Evolutionary conservation across 257 asterid genomes (phyloP), one percentile per base, ranked within the genome.

Genomic region (Euphrasia confusa): DNA sequence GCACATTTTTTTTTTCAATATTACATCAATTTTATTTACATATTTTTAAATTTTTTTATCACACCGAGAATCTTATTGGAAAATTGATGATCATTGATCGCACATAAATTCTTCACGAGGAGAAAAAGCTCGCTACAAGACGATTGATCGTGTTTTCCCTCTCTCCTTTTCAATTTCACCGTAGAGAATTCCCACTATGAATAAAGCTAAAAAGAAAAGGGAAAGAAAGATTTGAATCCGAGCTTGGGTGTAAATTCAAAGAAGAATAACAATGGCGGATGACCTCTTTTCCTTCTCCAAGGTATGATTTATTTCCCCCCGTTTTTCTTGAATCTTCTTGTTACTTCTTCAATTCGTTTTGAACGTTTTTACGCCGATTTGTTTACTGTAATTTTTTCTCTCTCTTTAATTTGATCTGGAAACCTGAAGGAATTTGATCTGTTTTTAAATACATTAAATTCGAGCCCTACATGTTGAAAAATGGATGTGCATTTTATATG

Each of bases 191-290:
- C 40, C 55, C 4, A 55, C 54, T 68, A 77, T 76, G 87, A 67
- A 47, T 64, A 80, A 71, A 83, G 78, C 78, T 62, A 64, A 63
- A 66, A 81, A 7, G 78, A 71, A 67, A 73, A 82, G 84, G 80
- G 73, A 66, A 44, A 63, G 66, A 44, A 56, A 58, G 60, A 14
- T 62, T 70, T 77, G 70, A 80, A 83, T 74, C 76, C 66, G 70
- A 73, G 79, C 76, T 65, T 65, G 71, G 69, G 64, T 39, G 11
- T 30, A 33, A 58, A 30, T 65, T 8, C 5, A 5, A 27, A 17
- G 24, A 24, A 55, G 33, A 53, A 52, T 24, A 70, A 18, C 32
- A 61, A 89, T 90, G 97, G 83, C 89, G 5, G 97, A 81, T 62
- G 76, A 74, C 72, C 76, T 72, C 75, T 78, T 81, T 68, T 68